Evolutionary conservation across 306 rosid species (phyloP).

Genomic region (Quercus wislizeni): DNA sequence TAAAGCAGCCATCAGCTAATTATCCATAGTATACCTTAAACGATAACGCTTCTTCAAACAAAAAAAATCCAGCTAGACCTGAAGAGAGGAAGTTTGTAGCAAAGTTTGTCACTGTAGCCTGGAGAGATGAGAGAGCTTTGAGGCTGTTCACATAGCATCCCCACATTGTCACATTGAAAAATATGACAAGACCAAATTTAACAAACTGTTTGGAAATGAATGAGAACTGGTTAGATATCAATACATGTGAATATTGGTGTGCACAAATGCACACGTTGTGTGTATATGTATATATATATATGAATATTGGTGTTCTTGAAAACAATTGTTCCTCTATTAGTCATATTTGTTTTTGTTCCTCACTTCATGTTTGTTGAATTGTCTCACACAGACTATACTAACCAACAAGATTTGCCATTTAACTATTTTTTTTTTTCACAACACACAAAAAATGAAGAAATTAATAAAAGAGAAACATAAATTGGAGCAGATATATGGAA

Average conservation of each 20-base stretch:
- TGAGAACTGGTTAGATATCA: not conserved
- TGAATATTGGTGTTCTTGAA: no score
- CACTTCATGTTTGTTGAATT: not conserved
- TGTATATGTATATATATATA: no score
- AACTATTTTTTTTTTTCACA: no score
- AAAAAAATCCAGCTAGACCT: constrained; percentile 74
- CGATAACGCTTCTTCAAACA: constrained; percentile 68
- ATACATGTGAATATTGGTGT: not conserved
- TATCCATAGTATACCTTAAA: constrained; percentile 41
- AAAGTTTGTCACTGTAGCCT: constrained; percentile 88
- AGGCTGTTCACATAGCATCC: constrained; percentile 82
- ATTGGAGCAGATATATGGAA: not conserved
- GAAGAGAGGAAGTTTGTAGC: constrained; percentile 84
- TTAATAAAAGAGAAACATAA: no score
- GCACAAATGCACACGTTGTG: no score
- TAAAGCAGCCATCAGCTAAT: not conserved
- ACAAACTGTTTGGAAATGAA: constrained; percentile 40
- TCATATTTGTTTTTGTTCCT: not conserved
- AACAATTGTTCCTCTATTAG: no score
- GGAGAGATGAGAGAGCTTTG: constrained; percentile 75
- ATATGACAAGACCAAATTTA: constrained; percentile 51
- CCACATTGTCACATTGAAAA: constrained; percentile 87
- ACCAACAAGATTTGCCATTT: not conserved
- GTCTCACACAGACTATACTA: not conserved
- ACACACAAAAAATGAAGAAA: no score